Conservation (phyloP, 305 asterid species). For the Fraxinus greggii region DNA sequence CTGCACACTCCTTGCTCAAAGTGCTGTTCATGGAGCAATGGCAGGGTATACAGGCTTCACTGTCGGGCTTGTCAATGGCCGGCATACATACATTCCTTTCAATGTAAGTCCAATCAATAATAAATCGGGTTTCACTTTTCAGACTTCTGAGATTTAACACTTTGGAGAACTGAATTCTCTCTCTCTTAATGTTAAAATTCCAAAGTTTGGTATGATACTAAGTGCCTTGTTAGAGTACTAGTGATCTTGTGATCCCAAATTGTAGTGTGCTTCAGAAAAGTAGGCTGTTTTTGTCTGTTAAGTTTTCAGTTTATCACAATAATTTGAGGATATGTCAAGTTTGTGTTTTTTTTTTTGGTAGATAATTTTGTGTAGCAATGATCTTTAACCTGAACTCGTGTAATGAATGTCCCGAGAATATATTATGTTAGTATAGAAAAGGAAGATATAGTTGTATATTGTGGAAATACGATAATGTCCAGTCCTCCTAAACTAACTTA, state of each 20-base stretch:
- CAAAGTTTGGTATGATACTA: neutral
- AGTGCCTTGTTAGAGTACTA: neutral
- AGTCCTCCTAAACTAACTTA: neutral
- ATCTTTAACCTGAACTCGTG: neutral
- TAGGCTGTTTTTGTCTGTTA: neutral
- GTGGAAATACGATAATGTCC: neutral
- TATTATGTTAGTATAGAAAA: neutral
- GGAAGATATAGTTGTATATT: neutral
- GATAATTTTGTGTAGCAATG: neutral
- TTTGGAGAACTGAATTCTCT: neutral
- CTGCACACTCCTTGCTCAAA: slow-evolving; percentile 80
- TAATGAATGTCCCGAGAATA: neutral
- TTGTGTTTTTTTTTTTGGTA: neutral
- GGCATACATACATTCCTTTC: slow-evolving; percentile 71
- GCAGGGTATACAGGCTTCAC: slow-evolving; percentile 75
- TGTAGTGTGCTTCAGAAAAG: neutral
- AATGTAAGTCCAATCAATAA: slow-evolving; percentile 43
- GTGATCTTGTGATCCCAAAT: neutral
- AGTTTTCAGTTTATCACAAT: neutral
- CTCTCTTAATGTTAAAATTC: neutral
- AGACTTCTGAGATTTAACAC: slow-evolving; percentile 11
- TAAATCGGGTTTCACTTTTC: slow-evolving; percentile 1
- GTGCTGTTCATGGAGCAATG: slow-evolving; percentile 88
- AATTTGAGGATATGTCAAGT: neutral
- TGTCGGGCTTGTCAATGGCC: slow-evolving; percentile 66